These are phyloP conservation scores for Candida freyschussii DNA, from an alignment of 1,139 yeast genomes.

Conservation along the genomic window DNA sequence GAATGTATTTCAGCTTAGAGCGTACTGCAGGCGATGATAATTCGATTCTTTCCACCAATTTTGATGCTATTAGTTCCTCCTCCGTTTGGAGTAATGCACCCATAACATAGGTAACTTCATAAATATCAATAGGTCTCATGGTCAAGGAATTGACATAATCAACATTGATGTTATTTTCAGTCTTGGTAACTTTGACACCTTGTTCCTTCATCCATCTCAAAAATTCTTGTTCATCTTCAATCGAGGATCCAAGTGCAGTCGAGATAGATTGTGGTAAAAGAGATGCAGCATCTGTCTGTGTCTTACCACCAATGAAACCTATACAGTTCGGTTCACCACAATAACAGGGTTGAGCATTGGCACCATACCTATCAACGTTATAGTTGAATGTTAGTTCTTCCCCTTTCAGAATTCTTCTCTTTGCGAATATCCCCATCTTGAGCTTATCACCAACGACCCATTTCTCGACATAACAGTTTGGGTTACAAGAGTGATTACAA, in stretches of 20 bases:
- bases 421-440: constrained; percentile 93
- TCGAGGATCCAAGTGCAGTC: constrained; percentile 79
- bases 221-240: constrained; percentile 60
- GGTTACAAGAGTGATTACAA: constrained; percentile 91
- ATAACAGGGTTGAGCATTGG: constrained; percentile 88
- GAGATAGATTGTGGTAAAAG: constrained; percentile 77
- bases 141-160: constrained; percentile 59
- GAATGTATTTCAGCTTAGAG: constrained; percentile 63
- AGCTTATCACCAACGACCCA: constrained; percentile 93
- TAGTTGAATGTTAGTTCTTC: constrained; percentile 96
- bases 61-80: constrained; percentile 59
- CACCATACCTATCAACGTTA: constrained; percentile 94
- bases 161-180: constrained; percentile 58
- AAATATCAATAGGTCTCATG: constrained; percentile 44
- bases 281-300: constrained; percentile 87
- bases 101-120: constrained; percentile 78
- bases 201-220: constrained; percentile 52
- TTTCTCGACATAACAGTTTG: constrained; percentile 92
- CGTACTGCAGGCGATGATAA: constrained; percentile 55
- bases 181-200: constrained; percentile 42
- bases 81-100: constrained; percentile 76
- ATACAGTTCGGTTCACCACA: constrained; percentile 93
- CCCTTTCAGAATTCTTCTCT: constrained; percentile 63
- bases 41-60: constrained; percentile 63
- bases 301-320: constrained; percentile 92